Conservation (phyloP, 2,329 filamentous ascomycete species). For the Colletotrichum falcatum region DNA sequence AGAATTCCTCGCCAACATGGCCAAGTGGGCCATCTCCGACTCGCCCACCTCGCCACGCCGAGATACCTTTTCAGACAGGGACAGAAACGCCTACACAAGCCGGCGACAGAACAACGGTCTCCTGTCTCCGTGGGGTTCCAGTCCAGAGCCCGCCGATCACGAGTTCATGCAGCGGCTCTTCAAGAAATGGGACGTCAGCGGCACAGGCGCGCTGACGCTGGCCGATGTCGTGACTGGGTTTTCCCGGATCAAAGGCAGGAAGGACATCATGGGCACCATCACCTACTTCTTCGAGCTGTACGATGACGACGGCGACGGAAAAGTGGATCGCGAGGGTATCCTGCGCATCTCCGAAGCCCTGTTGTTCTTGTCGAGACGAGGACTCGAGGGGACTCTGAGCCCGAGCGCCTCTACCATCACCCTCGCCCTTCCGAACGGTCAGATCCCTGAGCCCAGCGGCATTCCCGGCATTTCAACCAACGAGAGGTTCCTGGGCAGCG, state of each 20-base stretch:
- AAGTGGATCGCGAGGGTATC: constrained; percentile 94
- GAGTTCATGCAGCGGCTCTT: constrained; percentile 94
- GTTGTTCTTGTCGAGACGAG: constrained; percentile 90
- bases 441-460: constrained; percentile 55
- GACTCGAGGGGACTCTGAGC: constrained; percentile 80
- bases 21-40: constrained; percentile 94
- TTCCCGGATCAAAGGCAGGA: constrained; percentile 90
- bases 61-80: constrained; percentile 61
- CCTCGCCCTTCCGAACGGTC: constrained; percentile 63
- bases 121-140: constrained; percentile 66
- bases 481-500: constrained; percentile 90
- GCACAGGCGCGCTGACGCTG: constrained; percentile 81
- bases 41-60: constrained; percentile 72
- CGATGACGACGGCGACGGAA: constrained; percentile 91
- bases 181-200: constrained; percentile 86
- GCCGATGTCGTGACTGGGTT: constrained; percentile 94
- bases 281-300: constrained; percentile 98
- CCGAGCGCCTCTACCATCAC: constrained; percentile 71
- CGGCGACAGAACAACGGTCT: constrained; percentile 32
- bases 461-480: constrained; percentile 73
- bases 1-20: constrained; percentile 89
- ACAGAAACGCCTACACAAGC: constrained; percentile 59
- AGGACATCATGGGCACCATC: constrained; percentile 97
- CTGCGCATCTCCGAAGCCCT: constrained; percentile 93
- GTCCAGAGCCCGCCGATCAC: constrained; percentile 84